Evolutionary conservation across 306 rosid genomes (phyloP), one percentile per base, ranked within the genome.

Genomic region (Castanea mollissima): DNA sequence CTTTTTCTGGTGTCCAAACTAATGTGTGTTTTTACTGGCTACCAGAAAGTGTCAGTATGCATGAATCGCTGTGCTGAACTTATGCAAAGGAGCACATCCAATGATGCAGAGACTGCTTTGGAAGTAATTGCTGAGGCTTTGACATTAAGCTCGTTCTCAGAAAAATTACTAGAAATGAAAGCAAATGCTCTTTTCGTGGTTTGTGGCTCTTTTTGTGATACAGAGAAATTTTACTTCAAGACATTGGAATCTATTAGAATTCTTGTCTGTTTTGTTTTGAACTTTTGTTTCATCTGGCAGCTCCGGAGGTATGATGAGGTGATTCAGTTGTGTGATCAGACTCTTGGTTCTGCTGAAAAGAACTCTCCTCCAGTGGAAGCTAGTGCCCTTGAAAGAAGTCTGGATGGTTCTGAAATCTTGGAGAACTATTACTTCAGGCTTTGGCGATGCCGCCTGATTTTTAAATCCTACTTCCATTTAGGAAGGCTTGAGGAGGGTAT

Each of bases 401-500:
- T 80, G 75, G 90, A 88, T 82, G 64, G 68, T 75, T 85, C 92
- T 56, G 85, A 86, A 74, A 79, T 85, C 54, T 76, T 87, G 49
- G 80, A 90, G 82, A 44, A 80, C 74, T 65, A 83, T 80, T 80
- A 89, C 88, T 93, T 91, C 82, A 88, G 88, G 85, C 21, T 95
- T 13, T 95, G 99, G 99, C 90, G 98, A 55, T 90, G 97, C 84
- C 85, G 86, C 75, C 32, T 88, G 85, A 83, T 76, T 81, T 87
- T 95, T 79, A 93, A 90, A 84, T 88, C 94, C 52, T 88, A 85
- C 88, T 89, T 90, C 80, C 83, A 88, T 82, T 80, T 88, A 44
- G 99, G 99, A 85, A 95, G 85, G 85, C 90, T 95, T 79, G 98
- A 95, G 74, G 93, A 95, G 69, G 96, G 99, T 67, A 88, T 95